Base-by-base conservation (phyloP, 345 rosid species). In the Boechera divaricarpa region DNA sequence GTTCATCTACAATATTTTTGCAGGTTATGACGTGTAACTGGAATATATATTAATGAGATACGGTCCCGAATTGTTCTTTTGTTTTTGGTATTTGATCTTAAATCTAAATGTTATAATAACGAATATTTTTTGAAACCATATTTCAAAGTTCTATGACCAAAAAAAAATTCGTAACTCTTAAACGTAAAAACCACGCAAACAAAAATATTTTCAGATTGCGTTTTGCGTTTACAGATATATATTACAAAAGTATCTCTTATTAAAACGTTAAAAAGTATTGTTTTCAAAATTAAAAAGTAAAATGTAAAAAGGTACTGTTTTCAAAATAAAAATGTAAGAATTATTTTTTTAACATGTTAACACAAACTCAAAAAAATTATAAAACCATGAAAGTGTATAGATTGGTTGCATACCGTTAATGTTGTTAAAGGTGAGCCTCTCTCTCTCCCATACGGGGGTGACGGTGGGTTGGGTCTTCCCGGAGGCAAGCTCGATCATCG, bases 371-470 rank as follows among this genome's bases (percentile, higher is more conserved):
- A 2, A 36, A 8, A 38, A 45, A 15, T 12, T 44, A 6, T 55
- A n/a, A 41, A 26, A 44, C 3, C 4, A 33, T 33, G 4, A 67
- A 35, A 67, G 69, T 36, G 13, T 47, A 32, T 6, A 42, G 18
- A 32, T n/a, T 49, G 33, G 7, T 11, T 49, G 41, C 61, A 28
- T 73, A 73, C 68, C 68, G 4, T 26, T 48, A 18, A 48, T 49
- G 48, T 10, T 39, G 11, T 63, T 66, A 13, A 24, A 57, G 4
- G 60, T 36, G 67, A 86, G 72, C 32, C 70, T 77, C 18, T 81
- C 78, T 36, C 90, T 83, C 28, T 85, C 74, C 90, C 88, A 87
- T 0, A 87, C 80, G 3, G 88, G 86, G n/a, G 83, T 81, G 42
- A 83, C 74, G 0, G 66, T 54, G 15, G 84, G 88, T 69, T 82